A percentile compares a stretch with the other conserved stretches of the same genome.
Conservation (phyloP, 2,329 filamentous ascomycete genomes). For the Arthrobotrys sphaeroides region DNA sequence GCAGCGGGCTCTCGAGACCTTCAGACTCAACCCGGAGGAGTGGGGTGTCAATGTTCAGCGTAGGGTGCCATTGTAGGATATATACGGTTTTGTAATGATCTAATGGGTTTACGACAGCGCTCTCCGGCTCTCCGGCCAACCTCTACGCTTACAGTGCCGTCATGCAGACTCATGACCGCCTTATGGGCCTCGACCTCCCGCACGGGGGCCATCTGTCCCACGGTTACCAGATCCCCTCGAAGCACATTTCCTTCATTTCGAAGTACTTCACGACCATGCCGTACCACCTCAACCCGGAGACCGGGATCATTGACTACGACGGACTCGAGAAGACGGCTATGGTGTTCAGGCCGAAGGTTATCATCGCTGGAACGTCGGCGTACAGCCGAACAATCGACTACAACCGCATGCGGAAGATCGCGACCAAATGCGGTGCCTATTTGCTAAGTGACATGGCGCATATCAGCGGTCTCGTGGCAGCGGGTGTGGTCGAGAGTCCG, state of each 20-base stretch:
- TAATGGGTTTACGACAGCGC: slow-evolving; percentile 47
- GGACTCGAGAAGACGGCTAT: slow-evolving; percentile 85
- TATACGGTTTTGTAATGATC: background rate
- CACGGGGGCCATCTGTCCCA: slow-evolving; percentile 96
- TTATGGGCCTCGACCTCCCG: slow-evolving; percentile 96
- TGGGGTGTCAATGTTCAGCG: slow-evolving; percentile 98
- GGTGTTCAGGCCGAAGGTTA: slow-evolving; percentile 92
- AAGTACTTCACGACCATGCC: slow-evolving; percentile 99
- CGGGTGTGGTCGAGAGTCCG: slow-evolving; percentile 87
- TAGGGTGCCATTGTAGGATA: slow-evolving; percentile 63
- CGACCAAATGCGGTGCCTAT: slow-evolving; percentile 90
- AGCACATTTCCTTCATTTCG: slow-evolving; percentile 96
- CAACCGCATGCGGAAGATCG: slow-evolving; percentile 86
- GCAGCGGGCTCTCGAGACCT: slow-evolving; percentile 85
- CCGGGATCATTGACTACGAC: slow-evolving; percentile 94
- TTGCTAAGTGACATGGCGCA: slow-evolving; percentile 96
- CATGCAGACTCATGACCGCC: slow-evolving; percentile 87
- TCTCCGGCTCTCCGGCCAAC: slow-evolving; percentile 72
- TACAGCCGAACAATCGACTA: slow-evolving; percentile 98
- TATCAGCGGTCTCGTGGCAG: slow-evolving; percentile 92
- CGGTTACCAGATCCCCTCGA: slow-evolving; percentile 93
- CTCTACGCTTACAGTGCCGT: slow-evolving; percentile 90
- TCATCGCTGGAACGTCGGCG: slow-evolving; percentile 92
- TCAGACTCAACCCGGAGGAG: slow-evolving; percentile 81
- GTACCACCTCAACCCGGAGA: slow-evolving; percentile 88